Base-by-base conservation (phyloP, 495 filamentous ascomycete genomes). In the Aspergillus sclerotiicarbonarius region DNA sequence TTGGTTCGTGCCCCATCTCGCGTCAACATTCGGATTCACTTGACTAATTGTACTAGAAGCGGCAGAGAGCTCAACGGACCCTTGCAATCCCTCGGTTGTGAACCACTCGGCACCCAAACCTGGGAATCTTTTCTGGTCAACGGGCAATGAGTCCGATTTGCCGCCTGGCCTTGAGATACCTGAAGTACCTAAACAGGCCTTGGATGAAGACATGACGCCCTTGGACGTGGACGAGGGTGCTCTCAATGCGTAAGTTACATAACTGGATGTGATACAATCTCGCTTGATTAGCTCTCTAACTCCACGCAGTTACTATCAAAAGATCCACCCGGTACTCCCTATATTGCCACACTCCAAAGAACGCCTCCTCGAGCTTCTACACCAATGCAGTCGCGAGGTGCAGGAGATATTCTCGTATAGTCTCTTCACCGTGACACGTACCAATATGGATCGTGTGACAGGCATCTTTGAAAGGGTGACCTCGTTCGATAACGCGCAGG, bases 291-390 rank as follows among this genome's bases (percentile, higher is more conserved):
- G 25, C 15, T 33, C 49, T 60, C 68, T 76, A 63, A 72, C 57
- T 19, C 6, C 9, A 3, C 53, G 16, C 53, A 91, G 87, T 49
- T 92, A 92, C 65, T 86, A 90, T 53, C 75, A 80, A 18, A 74
- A 82, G 30, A 84, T 95, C 16, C 90, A 95, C 64, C 82, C 84
- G 2, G 82, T 84, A 15, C 85, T 92, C 53, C 91, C 91, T 0
- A 73, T 95, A 4, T 80, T 96, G 15, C 83, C 90, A 1, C 77
- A 83, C 61, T 84, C 80, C 35, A 90, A 86, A 62, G 76, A 80
- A 35, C 77, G 82, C 6, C 77, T 91, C 4, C 75, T 84, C 43
- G 79, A 80, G 12, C 75, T 86, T 41, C 70, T 94, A 18, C 78
- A 81, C 9, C 80, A 83, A 51, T 86, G 85, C 63, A 82, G 84